phyloP scores from a whole-genome alignment of 2,329 filamentous ascomycete genomes.

The Fusarium temperatum region DNA sequence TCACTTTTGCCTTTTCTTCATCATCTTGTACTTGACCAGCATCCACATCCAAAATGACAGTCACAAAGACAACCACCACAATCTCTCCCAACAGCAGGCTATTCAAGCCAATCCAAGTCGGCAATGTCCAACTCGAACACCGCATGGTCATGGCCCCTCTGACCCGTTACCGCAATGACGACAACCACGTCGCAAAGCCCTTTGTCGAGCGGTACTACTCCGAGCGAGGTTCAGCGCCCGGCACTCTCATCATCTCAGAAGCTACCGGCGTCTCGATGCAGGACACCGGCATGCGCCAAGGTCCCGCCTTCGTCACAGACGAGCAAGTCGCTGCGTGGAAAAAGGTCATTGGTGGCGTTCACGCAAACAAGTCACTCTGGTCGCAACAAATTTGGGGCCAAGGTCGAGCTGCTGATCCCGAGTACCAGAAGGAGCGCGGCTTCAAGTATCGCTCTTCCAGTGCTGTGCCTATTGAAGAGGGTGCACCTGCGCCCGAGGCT shows the following conservation, averaged over 20 bases:
- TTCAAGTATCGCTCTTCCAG: conserved; percentile 43
- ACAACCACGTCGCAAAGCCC: conserved; percentile 46
- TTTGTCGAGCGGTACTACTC: conserved; percentile 44
- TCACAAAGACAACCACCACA: neutral
- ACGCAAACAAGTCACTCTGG: conserved; percentile 42
- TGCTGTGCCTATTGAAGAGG: conserved; percentile 8
- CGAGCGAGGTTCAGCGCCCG: conserved; percentile 54
- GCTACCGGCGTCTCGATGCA: conserved; percentile 42
- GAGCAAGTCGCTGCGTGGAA: conserved; percentile 42
- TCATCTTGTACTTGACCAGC: neutral
- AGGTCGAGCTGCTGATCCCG: conserved; percentile 34
- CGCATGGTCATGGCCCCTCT: conserved; percentile 40
- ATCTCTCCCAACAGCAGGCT: conserved; percentile 27
- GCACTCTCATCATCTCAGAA: conserved; percentile 48
- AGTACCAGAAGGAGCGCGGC: conserved; percentile 36
- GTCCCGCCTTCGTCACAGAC: conserved; percentile 20
- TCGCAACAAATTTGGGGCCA: conserved; percentile 42
- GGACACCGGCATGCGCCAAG: conserved; percentile 18
- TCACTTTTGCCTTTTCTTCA: neutral
- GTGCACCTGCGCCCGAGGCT: neutral
- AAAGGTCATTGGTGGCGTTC: conserved; percentile 42
- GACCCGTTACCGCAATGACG: conserved; percentile 61
- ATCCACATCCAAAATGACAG: conserved; percentile 10
- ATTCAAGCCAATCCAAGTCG: conserved; percentile 39
- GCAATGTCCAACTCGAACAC: conserved; percentile 29